A percentile compares a stretch with the other conserved stretches of the same genome.
These are phyloP conservation scores for Aspergillus proliferans DNA, from an alignment of 2,329 filamentous ascomycete genomes.

Conservation along the genomic window DNA sequence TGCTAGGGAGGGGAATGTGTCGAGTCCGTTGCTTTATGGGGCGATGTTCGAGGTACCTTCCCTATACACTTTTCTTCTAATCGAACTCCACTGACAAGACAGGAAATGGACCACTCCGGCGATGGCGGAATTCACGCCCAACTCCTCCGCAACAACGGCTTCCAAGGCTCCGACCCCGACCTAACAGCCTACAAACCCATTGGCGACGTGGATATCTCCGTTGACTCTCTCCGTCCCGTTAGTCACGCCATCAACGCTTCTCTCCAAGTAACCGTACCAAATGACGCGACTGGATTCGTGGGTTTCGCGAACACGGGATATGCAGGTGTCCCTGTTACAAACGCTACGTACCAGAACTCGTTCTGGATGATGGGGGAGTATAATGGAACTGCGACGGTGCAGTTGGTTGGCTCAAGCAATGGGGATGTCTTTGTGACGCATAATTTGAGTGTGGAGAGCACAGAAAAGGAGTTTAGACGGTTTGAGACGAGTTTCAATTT, in stretches of 20 bases:
- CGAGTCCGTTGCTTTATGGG: conserved; percentile 29
- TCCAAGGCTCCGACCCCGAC: conserved; percentile 22
- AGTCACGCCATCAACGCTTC: conserved; percentile 23
- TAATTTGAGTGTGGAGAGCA: conserved; percentile 19
- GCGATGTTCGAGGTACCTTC: conserved; percentile 30
- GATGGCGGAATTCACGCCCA: neutral
- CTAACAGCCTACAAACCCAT: conserved; percentile 23
- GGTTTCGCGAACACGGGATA: conserved; percentile 43
- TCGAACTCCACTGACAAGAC: neutral
- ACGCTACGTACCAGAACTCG: conserved; percentile 19
- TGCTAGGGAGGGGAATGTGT: conserved; percentile 19
- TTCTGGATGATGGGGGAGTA: conserved; percentile 31
- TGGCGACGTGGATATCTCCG: conserved; percentile 19
- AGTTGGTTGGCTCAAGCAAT: conserved; percentile 19
- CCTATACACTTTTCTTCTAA: neutral
- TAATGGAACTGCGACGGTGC: conserved; percentile 17
- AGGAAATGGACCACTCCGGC: conserved; percentile 33
- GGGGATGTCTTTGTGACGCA: conserved; percentile 20
- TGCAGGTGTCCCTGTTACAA: conserved; percentile 23
- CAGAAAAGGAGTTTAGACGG: conserved; percentile 1
- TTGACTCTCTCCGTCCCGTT: conserved; percentile 18
- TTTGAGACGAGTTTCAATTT: conserved; percentile 19
- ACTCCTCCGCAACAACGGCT: conserved; percentile 24
- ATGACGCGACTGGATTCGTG: conserved; percentile 21
- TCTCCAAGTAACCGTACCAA: conserved; percentile 5